Evolutionary conservation across 2,329 filamentous ascomycete genomes (phyloP).

Genomic region (Exophiala sp.): DNA sequence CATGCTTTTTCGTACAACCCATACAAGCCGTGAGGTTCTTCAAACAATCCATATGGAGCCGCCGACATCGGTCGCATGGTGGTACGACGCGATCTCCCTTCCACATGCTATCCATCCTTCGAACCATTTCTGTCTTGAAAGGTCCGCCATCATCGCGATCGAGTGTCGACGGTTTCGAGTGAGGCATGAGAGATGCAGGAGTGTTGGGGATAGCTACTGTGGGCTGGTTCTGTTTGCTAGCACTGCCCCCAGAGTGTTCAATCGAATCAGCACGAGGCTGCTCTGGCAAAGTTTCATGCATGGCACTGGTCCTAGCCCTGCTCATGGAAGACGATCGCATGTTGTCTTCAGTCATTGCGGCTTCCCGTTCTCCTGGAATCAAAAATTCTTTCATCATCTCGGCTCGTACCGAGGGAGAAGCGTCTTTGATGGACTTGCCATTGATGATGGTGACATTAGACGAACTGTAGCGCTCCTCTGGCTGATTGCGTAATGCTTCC

Average conservation of each 20-base stretch:
- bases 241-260: conserved; percentile 9
- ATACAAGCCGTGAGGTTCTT: conserved; percentile 84
- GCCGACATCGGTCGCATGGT: conserved; percentile 77
- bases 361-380: conserved; percentile 54
- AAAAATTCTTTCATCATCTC: conserved; percentile 63
- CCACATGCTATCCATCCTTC: conserved; percentile 70
- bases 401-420: conserved; percentile 55
- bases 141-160: conserved; percentile 58
- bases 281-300: conserved; percentile 8
- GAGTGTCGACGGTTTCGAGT: conserved; percentile 42
- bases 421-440: conserved; percentile 46
- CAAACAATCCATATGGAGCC: conserved; percentile 74
- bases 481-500: conserved; percentile 2
- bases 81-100: conserved; percentile 74
- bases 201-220: conserved; percentile 55
- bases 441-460: conserved; percentile 48
- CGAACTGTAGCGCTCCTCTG: conserved; percentile 36
- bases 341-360: conserved; percentile 31
- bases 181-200: conserved; percentile 51
- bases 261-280: conserved; percentile 21
- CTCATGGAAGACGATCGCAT: conserved; percentile 22
- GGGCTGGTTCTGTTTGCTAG: conserved; percentile 30
- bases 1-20: conserved; percentile 86
- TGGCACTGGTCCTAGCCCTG: conserved; percentile 13
- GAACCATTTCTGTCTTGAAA: conserved; percentile 64